Percentiles rank a stretch among this genome's conserved stretches.
Conservation (phyloP, 768 basidiomycete genomes). For the Sporobolomyces roseus region DNA sequence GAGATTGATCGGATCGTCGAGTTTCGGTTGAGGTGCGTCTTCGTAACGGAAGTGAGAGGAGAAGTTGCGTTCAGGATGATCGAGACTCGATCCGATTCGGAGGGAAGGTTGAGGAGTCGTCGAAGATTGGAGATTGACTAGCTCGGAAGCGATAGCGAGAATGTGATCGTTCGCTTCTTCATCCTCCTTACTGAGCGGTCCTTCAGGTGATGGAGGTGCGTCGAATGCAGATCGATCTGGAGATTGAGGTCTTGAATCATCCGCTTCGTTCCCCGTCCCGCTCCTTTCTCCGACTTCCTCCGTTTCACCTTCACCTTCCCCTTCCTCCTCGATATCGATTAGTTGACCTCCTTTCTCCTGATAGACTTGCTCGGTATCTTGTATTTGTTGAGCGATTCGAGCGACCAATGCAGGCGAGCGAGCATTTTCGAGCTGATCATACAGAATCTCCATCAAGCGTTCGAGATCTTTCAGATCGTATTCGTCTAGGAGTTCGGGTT, state of each 20-base stretch:
- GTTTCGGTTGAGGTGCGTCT: conserved; percentile 7
- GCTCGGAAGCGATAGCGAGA: conserved; percentile 3
- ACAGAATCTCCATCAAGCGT: neutral
- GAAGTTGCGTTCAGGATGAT: neutral
- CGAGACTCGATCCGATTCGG: neutral
- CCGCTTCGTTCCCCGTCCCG: no score
- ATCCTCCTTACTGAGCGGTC: neutral
- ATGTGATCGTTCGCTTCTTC: neutral
- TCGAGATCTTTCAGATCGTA: neutral
- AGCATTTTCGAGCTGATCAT: neutral
- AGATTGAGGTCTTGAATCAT: neutral
- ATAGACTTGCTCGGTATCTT: neutral
- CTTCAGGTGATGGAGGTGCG: neutral
- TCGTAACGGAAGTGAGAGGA: conserved; percentile 2
- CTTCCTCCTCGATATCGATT: neutral
- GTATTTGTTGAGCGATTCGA: neutral
- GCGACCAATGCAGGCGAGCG: neutral
- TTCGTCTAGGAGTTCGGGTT: neutral
- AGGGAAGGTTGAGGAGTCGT: conserved; percentile 1
- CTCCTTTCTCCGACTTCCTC: no score
- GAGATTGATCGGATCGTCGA: conserved; percentile 16
- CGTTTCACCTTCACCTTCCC: neutral
- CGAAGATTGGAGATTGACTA: conserved; percentile 14
- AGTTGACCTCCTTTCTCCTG: neutral
- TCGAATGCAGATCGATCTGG: conserved; percentile 6